Evolutionary conservation across 2,329 filamentous ascomycete species (phyloP).

Genomic region (Chaetoscypha palmicola): DNA sequence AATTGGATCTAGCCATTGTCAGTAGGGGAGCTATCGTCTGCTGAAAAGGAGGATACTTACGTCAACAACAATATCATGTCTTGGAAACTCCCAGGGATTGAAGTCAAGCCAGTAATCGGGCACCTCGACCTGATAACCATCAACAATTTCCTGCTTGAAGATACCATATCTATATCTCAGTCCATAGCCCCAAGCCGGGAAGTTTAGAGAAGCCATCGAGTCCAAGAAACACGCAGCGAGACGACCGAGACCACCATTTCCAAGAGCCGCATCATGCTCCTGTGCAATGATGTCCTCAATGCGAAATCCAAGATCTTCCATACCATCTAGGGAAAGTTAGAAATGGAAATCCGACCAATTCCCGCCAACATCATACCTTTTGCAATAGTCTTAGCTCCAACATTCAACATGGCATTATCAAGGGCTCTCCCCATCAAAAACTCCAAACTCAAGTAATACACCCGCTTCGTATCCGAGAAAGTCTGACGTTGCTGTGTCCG

Average conservation of each 20-base stretch:
- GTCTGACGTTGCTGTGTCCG: conserved; percentile 96
- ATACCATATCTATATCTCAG: conserved; percentile 94
- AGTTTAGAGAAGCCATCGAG: conserved; percentile 90
- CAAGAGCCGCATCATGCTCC: conserved; percentile 92
- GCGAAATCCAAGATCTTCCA: conserved; percentile 85
- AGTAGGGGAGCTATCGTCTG: conserved; percentile 16
- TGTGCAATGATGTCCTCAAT: conserved; percentile 93
- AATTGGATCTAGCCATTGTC: conserved; percentile 63
- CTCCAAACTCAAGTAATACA: conserved; percentile 96
- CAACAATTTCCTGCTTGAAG: conserved; percentile 98
- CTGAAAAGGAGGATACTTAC: conserved; percentile 38
- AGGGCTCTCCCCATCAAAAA: conserved; percentile 95
- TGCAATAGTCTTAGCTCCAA: conserved; percentile 78
- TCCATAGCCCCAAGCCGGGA: conserved; percentile 95
- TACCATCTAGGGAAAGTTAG: conserved; percentile 54
- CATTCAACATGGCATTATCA: conserved; percentile 98
- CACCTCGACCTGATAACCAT: conserved; percentile 96
- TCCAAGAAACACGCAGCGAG: conserved; percentile 96
- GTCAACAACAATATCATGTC: conserved; percentile 91
- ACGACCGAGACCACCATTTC: conserved; percentile 91
- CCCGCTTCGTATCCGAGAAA: conserved; percentile 79
- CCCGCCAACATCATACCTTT: conserved; percentile 48
- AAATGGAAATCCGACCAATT: neutral
- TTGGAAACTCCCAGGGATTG: conserved; percentile 97
- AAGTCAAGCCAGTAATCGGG: conserved; percentile 99